Percentiles rank a stretch among this genome's conserved stretches.
phyloP scores from a whole-genome alignment of 2,329 filamentous ascomycete genomes.

The Fragosphaeria purpurea region DNA sequence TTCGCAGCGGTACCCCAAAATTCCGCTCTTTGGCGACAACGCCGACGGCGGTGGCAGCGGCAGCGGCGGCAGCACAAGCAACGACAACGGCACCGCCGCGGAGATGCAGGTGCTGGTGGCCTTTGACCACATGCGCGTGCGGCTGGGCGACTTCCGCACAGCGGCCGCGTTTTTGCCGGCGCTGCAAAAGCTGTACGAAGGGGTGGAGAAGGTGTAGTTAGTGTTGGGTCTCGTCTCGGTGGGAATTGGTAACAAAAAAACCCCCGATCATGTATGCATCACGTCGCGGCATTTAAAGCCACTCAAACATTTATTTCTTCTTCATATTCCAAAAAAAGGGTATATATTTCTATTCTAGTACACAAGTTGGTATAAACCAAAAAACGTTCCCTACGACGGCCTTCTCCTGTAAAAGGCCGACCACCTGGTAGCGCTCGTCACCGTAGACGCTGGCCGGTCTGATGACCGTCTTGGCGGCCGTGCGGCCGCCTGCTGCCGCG shows the following conservation, averaged over 20 bases:
- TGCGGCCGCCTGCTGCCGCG: too few relatives aligned
- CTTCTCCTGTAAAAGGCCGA: background rate
- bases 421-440: background rate
- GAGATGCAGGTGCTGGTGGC: constrained; percentile 60
- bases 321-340: background rate
- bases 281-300: too few relatives aligned
- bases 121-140: constrained; percentile 71
- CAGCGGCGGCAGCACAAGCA: constrained; percentile 17
- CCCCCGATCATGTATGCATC: too few relatives aligned
- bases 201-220: background rate
- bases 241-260: too few relatives aligned
- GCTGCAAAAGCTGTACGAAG: constrained; percentile 16
- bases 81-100: constrained; percentile 14
- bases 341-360: too few relatives aligned
- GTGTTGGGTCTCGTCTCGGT: too few relatives aligned
- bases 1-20: constrained; percentile 82
- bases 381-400: too few relatives aligned
- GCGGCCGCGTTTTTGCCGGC: constrained; percentile 29
- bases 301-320: background rate
- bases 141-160: constrained; percentile 58
- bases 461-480: too few relatives aligned
- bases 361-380: background rate
- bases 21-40: constrained; percentile 34
- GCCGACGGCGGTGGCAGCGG: constrained; percentile 15
- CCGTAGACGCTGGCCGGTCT: background rate